Evolutionary conservation across 495 filamentous ascomycete species (phyloP).

Genomic region (Cercophora scortea): DNA sequence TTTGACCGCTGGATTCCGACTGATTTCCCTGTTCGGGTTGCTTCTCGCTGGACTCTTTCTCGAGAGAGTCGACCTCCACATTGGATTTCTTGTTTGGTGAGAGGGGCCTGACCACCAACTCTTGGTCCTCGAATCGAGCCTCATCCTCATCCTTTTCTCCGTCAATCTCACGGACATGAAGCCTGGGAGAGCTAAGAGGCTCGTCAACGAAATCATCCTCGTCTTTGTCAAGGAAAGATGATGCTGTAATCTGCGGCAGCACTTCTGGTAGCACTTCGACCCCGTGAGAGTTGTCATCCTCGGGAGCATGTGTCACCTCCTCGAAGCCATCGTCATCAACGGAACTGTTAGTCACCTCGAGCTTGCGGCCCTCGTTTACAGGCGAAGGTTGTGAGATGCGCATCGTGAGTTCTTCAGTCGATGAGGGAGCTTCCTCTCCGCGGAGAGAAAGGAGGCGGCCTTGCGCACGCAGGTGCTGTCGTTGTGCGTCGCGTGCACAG

Average conservation of each 20-base stretch:
- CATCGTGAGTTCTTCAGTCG: slow-evolving; percentile 37
- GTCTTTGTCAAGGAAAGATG: slow-evolving; percentile 44
- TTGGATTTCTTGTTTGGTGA: slow-evolving; percentile 37
- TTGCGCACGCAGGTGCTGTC: slow-evolving; percentile 67
- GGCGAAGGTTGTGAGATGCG: slow-evolving; percentile 36
- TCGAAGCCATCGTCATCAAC: slow-evolving; percentile 90
- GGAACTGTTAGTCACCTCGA: slow-evolving; percentile 66
- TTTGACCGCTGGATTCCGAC: neutral
- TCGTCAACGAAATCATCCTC: slow-evolving; percentile 68
- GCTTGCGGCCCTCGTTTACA: slow-evolving; percentile 43
- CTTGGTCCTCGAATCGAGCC: slow-evolving; percentile 28
- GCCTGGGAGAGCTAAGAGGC: slow-evolving; percentile 51
- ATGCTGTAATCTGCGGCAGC: slow-evolving; percentile 14
- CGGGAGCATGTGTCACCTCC: slow-evolving; percentile 67
- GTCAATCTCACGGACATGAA: slow-evolving; percentile 33
- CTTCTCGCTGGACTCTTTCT: neutral
- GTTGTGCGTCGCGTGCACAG: slow-evolving; percentile 68
- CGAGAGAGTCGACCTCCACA: neutral
- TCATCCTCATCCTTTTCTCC: slow-evolving; percentile 20
- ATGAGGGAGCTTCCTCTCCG: slow-evolving; percentile 28
- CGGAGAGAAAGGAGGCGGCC: slow-evolving; percentile 42
- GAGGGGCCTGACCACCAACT: slow-evolving; percentile 40
- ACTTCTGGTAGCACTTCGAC: slow-evolving; percentile 43
- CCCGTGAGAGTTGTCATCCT: slow-evolving; percentile 52
- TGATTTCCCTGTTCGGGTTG: slow-evolving; percentile 1